phyloP scores from a whole-genome alignment of 1,139 yeast species.

The Sugiyamaella japonica region DNA sequence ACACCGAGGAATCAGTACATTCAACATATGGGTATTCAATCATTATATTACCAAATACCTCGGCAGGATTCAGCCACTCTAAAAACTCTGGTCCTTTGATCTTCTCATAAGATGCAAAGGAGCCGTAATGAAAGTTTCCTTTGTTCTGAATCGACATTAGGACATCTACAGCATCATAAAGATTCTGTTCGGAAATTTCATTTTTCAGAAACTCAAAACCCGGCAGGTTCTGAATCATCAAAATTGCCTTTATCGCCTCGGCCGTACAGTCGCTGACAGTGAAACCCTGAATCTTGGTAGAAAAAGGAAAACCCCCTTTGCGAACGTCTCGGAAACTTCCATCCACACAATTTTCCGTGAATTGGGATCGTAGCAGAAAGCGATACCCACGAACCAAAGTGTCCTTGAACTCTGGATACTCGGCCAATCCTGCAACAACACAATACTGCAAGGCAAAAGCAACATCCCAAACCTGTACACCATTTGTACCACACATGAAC shows the following conservation, averaged over 20 bases:
- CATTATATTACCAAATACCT: slow-evolving; percentile 97
- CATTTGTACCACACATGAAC: slow-evolving; percentile 96
- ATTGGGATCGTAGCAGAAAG: slow-evolving; percentile 80
- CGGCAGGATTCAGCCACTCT: slow-evolving; percentile 88
- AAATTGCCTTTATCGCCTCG: slow-evolving; percentile 88
- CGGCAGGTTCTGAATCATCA: slow-evolving; percentile 80
- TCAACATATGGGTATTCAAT: slow-evolving; percentile 98
- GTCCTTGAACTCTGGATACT: slow-evolving; percentile 62
- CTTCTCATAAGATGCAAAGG: slow-evolving; percentile 88
- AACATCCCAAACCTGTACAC: slow-evolving; percentile 96
- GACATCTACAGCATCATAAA: slow-evolving; percentile 72
- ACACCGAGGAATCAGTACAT: slow-evolving; percentile 92
- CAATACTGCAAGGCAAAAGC: slow-evolving; percentile 87
- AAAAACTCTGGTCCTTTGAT: slow-evolving; percentile 79
- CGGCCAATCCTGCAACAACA: slow-evolving; percentile 77
- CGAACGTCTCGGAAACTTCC: slow-evolving; percentile 85
- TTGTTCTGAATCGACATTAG: slow-evolving; percentile 69
- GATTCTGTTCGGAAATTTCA: slow-evolving; percentile 53
- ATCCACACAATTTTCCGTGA: slow-evolving; percentile 71
- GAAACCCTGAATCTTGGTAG: slow-evolving; percentile 94
- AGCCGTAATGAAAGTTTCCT: slow-evolving; percentile 82
- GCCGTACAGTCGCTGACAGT: slow-evolving; percentile 98
- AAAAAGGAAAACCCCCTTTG: slow-evolving; percentile 96
- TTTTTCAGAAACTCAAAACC: slow-evolving; percentile 51
- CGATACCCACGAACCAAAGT: slow-evolving; percentile 63